Percentiles rank a stretch among this genome's conserved stretches.
phyloP scores from a whole-genome alignment of 768 basidiomycete species.

The Phaffia australis region DNA sequence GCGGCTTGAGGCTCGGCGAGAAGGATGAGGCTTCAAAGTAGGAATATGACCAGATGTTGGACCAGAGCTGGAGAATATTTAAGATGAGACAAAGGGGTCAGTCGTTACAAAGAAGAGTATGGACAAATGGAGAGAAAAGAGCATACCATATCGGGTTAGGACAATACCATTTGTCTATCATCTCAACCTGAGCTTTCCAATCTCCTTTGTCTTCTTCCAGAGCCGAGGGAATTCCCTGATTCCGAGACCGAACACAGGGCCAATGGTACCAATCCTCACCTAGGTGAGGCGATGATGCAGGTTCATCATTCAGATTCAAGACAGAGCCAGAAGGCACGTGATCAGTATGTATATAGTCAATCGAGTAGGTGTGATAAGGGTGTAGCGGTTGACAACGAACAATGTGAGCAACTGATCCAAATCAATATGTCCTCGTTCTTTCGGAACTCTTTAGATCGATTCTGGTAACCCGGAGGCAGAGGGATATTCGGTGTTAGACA shows the following conservation, averaged over 20 bases:
- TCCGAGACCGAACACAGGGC: slow-evolving; percentile 10
- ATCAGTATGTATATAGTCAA: neutral
- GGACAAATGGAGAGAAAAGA: neutral
- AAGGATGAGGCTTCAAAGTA: no score
- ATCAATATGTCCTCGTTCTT: neutral
- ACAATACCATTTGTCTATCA: slow-evolving; percentile 25
- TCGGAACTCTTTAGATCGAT: neutral
- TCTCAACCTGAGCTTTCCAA: slow-evolving; percentile 13
- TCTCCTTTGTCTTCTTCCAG: slow-evolving; percentile 5
- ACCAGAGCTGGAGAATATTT: neutral
- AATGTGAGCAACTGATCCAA: slow-evolving; percentile 5
- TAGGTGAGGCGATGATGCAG: neutral
- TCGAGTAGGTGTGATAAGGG: neutral
- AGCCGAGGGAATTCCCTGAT: neutral
- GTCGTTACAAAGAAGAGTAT: neutral
- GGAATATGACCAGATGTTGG: neutral
- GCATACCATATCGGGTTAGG: slow-evolving; percentile 10
- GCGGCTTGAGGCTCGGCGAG: no score
- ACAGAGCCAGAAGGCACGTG: neutral
- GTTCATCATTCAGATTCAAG: neutral
- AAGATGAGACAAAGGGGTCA: neutral
- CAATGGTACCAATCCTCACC: slow-evolving; percentile 23
- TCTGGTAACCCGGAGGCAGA: neutral
- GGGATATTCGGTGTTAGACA: slow-evolving; percentile 2
- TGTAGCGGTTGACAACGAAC: neutral